Evolutionary conservation across 208 protist species (phyloP).

Genomic region (Leishmania aethiopica): DNA sequence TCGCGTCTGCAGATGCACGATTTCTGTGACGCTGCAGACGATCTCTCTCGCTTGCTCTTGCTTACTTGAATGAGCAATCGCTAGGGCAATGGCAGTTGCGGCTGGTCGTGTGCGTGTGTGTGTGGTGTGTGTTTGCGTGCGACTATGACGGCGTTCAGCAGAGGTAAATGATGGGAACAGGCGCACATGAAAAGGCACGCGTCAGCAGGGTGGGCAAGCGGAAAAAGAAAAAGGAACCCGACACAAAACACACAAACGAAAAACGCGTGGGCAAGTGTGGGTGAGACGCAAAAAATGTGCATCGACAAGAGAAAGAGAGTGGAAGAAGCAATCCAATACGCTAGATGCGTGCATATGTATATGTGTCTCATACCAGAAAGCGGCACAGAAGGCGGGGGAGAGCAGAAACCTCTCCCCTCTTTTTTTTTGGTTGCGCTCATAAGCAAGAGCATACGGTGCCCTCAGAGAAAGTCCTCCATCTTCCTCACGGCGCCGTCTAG

Average conservation of each 20-base stretch:
- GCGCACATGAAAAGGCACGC: not conserved
- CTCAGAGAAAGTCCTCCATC: not conserved
- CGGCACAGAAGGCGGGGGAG: not conserved
- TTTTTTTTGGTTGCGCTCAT: not conserved
- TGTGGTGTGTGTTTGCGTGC: not conserved
- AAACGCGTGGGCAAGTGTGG: too few relatives aligned
- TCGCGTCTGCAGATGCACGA: not conserved
- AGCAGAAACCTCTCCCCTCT: not conserved
- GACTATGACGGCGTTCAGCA: not conserved
- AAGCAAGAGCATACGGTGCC: not conserved
- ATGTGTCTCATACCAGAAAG: not conserved
- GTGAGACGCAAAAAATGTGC: not conserved
- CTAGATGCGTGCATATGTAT: not conserved
- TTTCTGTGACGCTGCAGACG: not conserved
- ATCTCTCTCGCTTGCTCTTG: not conserved
- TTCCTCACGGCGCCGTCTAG: not conserved
- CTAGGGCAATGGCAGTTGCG: not conserved
- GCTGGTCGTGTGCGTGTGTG: not conserved
- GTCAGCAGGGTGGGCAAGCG: not conserved
- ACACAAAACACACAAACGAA: too few relatives aligned
- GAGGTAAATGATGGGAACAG: not conserved
- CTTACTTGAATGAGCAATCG: not conserved
- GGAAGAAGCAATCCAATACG: not conserved
- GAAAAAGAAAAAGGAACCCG: not conserved
- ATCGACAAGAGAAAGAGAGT: not conserved